Percentiles rank a stretch among this genome's conserved stretches.
These are phyloP conservation scores for Juglanconis oblonga DNA, from an alignment of 2,329 filamentous ascomycete species.

Conservation along the genomic window DNA sequence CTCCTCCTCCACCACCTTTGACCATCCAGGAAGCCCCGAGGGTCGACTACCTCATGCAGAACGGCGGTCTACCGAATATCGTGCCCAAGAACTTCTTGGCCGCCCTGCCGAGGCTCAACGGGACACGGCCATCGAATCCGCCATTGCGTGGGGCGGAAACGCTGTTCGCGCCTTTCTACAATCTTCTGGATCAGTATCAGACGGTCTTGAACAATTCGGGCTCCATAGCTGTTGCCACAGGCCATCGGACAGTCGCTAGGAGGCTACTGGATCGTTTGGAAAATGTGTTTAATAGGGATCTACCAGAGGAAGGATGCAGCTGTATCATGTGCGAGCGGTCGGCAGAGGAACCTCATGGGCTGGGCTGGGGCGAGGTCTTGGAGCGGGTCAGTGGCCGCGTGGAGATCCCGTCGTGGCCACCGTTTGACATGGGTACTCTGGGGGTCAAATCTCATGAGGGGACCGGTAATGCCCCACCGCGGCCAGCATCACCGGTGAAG, in stretches of 20 bases:
- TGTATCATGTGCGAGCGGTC: conserved; percentile 77
- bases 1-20: conserved; percentile 75
- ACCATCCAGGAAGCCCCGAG: conserved; percentile 69
- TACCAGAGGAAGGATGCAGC: conserved; percentile 79
- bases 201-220: conserved; percentile 79
- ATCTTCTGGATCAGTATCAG: conserved; percentile 81
- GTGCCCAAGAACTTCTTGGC: conserved; percentile 73
- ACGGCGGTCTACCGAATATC: conserved; percentile 73
- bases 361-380: conserved; percentile 94
- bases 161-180: conserved; percentile 80
- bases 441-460: conserved; percentile 59
- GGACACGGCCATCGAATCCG: conserved; percentile 57
- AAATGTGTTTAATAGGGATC: conserved; percentile 89
- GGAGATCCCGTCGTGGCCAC: conserved; percentile 84
- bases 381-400: conserved; percentile 88
- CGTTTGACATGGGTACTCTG: conserved; percentile 70
- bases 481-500: conserved; percentile 63
- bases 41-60: conserved; percentile 88
- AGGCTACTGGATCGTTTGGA: conserved; percentile 86
- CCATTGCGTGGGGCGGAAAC: conserved; percentile 66
- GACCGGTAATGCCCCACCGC: conserved; percentile 56
- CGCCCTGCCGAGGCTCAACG: conserved; percentile 56
- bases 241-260: conserved; percentile 90
- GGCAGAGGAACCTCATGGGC: conserved; percentile 63
- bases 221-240: conserved; percentile 90